Base-by-base conservation (phyloP, 225 moss, liverwort and hornwort genomes). In the Bryum argenteum region DNA sequence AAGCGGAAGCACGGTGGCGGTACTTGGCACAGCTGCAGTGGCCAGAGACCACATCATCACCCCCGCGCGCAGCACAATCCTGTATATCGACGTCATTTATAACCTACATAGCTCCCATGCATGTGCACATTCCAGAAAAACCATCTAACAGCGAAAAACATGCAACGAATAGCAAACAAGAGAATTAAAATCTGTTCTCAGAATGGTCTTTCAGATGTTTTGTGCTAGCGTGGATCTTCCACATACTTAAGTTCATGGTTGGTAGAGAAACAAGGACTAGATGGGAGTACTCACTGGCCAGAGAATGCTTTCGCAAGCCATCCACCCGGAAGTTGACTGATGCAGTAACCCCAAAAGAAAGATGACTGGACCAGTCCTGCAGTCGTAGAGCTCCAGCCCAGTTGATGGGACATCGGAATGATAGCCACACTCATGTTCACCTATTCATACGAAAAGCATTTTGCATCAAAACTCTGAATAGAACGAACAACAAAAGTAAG, bases 351-450 rank as follows among this genome's bases (percentile, higher is more conserved):
- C 97, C 97, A 98, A 75, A 98, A 98, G 75, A 98, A 98, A 12
- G 97, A 98, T 24, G 97, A 94, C 70, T 98, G 97, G 16, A 98
- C 91, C 58, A 98, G 75, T 41, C 97, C 97, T 56, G 94, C 81
- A 21, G 85, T 91, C 55, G 97, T 88, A 55, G 97, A 72, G 76
- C 40, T 92, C 97, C 97, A 98, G 69, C 97, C 97, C 68, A 92
- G 79, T 64, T 98, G 88, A 57, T 87, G 91, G 37, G 97, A 78
- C 88, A 98, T 98, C 33, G 94, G 97, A 78, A 98, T 98, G 61
- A 98, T 82, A 21, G 97, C 97, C 50, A 98, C 92, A 74, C 97
- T 98, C 97, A 98, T 98, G 55, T 98, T 98, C 67, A 98, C 97
- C 96, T 97, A 84, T 11, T 67, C 28, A 76, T 62, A 33, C 4